Percentiles rank a stretch among this genome's conserved stretches.
phyloP scores from a whole-genome alignment of 1,284 basidiomycete species.

The Ganoderma lucidum region DNA sequence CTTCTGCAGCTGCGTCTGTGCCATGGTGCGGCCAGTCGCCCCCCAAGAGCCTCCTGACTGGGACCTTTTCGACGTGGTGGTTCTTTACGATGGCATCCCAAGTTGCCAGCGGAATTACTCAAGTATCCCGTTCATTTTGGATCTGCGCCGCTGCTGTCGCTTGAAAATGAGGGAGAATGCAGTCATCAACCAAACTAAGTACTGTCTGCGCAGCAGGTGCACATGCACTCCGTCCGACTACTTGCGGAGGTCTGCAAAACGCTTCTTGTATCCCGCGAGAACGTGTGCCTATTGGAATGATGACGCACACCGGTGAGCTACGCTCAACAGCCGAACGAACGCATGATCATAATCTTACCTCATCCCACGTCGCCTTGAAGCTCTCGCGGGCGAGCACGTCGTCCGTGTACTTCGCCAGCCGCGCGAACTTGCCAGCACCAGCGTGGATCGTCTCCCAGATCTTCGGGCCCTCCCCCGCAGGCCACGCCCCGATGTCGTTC shows the following conservation, averaged over 20 bases:
- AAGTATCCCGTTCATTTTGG: too few relatives aligned
- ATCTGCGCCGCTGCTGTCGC: too few relatives aligned
- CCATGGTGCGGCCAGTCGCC: too few relatives aligned
- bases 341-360: not conserved
- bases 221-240: not conserved
- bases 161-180: too few relatives aligned
- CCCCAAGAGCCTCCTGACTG: too few relatives aligned
- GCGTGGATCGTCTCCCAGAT: conserved; percentile 36
- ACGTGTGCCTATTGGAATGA: not conserved
- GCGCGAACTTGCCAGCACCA: conserved; percentile 38
- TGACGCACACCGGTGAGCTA: not conserved
- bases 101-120: too few relatives aligned
- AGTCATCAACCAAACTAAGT: too few relatives aligned
- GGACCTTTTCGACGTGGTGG: too few relatives aligned
- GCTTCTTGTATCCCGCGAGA: not conserved
- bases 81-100: too few relatives aligned
- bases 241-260: not conserved
- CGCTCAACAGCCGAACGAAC: not conserved
- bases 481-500: conserved; percentile 43
- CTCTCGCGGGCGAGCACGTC: conserved; percentile 41
- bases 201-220: too few relatives aligned
- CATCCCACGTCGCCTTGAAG: conserved; percentile 21
- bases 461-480: conserved; percentile 39
- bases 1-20: too few relatives aligned
- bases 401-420: conserved; percentile 41